Percentiles rank a stretch among this genome's conserved stretches.
Conservation (phyloP, 257 asterid genomes). For the Echium plantagineum region DNA sequence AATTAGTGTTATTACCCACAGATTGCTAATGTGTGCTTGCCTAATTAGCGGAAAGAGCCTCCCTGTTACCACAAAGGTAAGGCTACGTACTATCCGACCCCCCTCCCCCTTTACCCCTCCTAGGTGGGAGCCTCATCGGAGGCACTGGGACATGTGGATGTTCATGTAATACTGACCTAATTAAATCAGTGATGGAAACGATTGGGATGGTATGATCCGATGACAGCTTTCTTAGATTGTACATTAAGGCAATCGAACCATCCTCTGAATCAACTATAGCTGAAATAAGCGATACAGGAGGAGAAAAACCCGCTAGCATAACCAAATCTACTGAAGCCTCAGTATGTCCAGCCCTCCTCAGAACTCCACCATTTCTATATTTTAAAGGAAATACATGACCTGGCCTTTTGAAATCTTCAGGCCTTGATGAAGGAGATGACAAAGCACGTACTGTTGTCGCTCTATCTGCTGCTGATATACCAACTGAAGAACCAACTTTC, state of each 20-base stretch:
- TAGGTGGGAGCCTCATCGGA: no score
- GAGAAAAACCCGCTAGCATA: slow-evolving; percentile 36
- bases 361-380: slow-evolving; percentile 70
- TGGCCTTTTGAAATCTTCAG: slow-evolving; percentile 67
- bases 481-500: slow-evolving; percentile 52
- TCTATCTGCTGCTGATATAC: slow-evolving; percentile 76
- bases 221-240: slow-evolving; percentile 38
- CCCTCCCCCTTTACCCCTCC: no score
- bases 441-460: slow-evolving; percentile 63
- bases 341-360: slow-evolving; percentile 69
- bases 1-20: not conserved
- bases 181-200: slow-evolving; percentile 64
- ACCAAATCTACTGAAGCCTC: slow-evolving; percentile 80
- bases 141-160: no score
- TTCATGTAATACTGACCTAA: slow-evolving; percentile 43
- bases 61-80: no score
- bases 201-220: slow-evolving; percentile 42
- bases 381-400: slow-evolving; percentile 85
- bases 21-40: no score
- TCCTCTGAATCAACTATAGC: slow-evolving; percentile 52
- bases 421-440: slow-evolving; percentile 48
- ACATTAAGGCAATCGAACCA: slow-evolving; percentile 52
- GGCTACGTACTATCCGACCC: no score
- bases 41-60: no score
- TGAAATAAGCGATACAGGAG: slow-evolving; percentile 52